phyloP scores from a whole-genome alignment of 2,329 filamentous ascomycete species.

The Sporothrix brasiliensis region DNA sequence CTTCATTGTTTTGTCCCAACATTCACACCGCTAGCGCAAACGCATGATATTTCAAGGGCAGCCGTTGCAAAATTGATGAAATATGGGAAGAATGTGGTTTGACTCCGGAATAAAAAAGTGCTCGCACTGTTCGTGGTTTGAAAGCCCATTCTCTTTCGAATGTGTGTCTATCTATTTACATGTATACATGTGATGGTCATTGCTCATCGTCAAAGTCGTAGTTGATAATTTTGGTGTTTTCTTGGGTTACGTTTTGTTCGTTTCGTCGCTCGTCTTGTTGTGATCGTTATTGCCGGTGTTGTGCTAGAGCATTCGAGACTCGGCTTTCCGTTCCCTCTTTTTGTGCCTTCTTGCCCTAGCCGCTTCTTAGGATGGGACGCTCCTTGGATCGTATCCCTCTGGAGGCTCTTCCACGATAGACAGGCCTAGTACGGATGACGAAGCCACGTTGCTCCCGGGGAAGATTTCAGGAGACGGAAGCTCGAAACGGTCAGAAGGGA shows the following conservation, averaged over 20 bases:
- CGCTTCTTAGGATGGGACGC: neutral
- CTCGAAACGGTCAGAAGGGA: slow-evolving; percentile 52
- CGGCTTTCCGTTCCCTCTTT: neutral
- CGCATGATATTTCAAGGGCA: too few relatives aligned
- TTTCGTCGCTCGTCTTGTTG: neutral
- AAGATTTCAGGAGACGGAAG: slow-evolving; percentile 53
- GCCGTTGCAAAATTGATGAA: neutral
- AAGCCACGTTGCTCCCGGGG: slow-evolving; percentile 38
- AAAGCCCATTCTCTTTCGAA: neutral
- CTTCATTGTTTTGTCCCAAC: neutral
- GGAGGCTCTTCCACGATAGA: slow-evolving; percentile 42
- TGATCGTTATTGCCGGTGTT: neutral
- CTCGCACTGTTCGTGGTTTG: neutral
- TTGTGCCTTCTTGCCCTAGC: neutral
- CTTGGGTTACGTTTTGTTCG: neutral
- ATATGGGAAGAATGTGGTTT: neutral
- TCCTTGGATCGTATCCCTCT: slow-evolving; percentile 31
- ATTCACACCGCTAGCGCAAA: neutral
- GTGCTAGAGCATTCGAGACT: neutral
- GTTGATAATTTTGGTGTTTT: neutral
- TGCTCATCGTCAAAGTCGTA: slow-evolving; percentile 21
- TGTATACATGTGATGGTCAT: slow-evolving; percentile 26
- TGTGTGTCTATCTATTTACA: slow-evolving; percentile 24
- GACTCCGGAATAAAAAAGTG: neutral
- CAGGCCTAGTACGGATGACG: slow-evolving; percentile 36